These are phyloP conservation scores for Neurospora sp. DNA, from an alignment of 495 filamentous ascomycete species.

Conservation along the genomic window DNA sequence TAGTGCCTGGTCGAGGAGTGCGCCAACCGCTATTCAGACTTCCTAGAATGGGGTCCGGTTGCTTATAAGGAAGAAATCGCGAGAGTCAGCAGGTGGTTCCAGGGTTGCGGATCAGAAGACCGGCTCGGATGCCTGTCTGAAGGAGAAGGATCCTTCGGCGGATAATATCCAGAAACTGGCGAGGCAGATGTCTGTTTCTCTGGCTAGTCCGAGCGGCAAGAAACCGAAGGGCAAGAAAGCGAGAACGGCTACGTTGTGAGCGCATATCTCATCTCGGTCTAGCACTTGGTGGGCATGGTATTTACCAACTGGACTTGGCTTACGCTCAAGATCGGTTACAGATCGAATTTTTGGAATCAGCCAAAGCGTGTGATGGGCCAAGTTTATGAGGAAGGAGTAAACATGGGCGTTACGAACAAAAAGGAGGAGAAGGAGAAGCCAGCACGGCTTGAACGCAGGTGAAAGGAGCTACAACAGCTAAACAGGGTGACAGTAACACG, in stretches of 20 bases:
- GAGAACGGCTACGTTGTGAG: not conserved
- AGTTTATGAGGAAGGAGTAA: not conserved
- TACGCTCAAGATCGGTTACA: not conserved
- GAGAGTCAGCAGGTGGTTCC: not conserved
- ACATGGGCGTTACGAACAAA: not conserved
- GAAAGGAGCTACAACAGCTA: not conserved
- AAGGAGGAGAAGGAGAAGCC: not conserved
- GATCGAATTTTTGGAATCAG: not conserved
- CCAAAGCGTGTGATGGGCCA: not conserved
- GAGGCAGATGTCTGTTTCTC: not conserved
- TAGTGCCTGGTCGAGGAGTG: conserved; percentile 22
- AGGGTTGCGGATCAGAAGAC: not conserved
- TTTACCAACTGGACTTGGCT: not conserved
- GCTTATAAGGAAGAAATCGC: not conserved
- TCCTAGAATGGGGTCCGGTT: conserved; percentile 3
- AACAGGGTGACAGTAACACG: not conserved
- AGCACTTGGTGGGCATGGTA: not conserved
- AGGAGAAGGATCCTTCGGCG: not conserved
- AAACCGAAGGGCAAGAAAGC: not conserved
- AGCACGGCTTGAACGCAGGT: not conserved
- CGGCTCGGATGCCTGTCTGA: not conserved
- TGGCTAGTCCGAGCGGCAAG: not conserved
- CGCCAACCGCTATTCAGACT: conserved; percentile 15
- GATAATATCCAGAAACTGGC: not conserved
- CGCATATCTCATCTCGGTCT: not conserved